These are phyloP conservation scores for Breynia disticha DNA, from an alignment of 441 rosid species.

Conservation along the genomic window DNA sequence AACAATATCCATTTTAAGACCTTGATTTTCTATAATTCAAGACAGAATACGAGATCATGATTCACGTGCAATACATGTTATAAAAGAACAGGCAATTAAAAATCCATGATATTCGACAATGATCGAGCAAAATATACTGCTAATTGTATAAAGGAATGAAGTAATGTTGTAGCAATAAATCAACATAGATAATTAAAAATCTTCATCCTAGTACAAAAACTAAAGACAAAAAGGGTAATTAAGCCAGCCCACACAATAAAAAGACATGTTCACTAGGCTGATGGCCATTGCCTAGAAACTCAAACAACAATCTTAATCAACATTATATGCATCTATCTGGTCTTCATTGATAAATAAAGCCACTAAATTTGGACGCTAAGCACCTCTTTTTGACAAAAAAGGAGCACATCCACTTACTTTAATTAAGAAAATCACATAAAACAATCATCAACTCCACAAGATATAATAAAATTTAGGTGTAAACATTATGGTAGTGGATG, in stretches of 20 bases:
- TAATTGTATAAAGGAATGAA: no score
- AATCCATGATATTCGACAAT: neutral
- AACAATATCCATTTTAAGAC: neutral
- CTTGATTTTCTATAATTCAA: conserved; percentile 5
- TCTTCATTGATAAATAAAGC: conserved; percentile 7
- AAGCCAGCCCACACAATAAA: neutral
- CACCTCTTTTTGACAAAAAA: conserved; percentile 20
- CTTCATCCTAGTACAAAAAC: neutral
- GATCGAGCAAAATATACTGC: neutral
- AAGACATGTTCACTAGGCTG: conserved; percentile 9
- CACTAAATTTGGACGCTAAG: conserved; percentile 12
- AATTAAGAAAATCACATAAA: conserved; percentile 7
- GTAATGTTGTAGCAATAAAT: no score
- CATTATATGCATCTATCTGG: neutral
- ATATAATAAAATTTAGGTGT: conserved; percentile 8
- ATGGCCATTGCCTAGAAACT: conserved; percentile 7
- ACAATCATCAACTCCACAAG: conserved; percentile 4
- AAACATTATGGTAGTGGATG: conserved; percentile 15
- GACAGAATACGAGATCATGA: neutral
- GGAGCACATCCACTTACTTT: conserved; percentile 5
- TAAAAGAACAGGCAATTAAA: conserved; percentile 3
- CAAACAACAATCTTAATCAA: neutral
- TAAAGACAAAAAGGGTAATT: conserved; percentile 2
- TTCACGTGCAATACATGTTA: conserved; percentile 2
- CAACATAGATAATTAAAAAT: neutral